Evolutionary conservation across 164 flowering plant genomes (phyloP), one percentile per base, ranked within the genome.

Genomic region (Nelumbo lutea): DNA sequence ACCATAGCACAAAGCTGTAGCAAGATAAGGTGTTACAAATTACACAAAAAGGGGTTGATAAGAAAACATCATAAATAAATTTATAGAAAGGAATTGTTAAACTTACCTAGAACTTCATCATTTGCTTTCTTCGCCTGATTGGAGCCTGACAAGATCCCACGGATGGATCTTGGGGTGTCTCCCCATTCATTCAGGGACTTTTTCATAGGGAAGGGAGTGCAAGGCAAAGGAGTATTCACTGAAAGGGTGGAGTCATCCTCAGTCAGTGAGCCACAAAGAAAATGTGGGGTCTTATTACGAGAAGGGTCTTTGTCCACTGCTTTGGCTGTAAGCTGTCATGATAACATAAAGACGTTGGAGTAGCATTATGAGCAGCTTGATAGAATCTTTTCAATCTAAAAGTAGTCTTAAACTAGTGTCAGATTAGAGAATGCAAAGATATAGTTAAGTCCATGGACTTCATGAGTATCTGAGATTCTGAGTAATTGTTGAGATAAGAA

Each of bases 201-300:
- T 75, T 79, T 86, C 79, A 81, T 73, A 39, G 76, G 76, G 60
- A 78, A 62, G 11, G 89, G 86, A 52, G 64, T 68, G 62, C 75
- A 59, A 50, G 85, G 65, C 52, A 78, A 55, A 10, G 91, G 87
- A 51, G 83, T 85, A 67, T 83, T 73, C 65, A 96, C 67, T 1
- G 76, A 75, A 43, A 96, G 65, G 27, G 71, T 59, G 1, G 84
- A 75, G 10, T 77, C 86, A 45, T 90, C 97, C 70, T 78, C 83
- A 1, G 78, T 72, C 46, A 92, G 39, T 42, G 88, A 90, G 27
- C 88, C 90, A 76, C 88, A 89, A 1, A 84, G 74, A 73, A 81
- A 88, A 73, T 87, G 96, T 40, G 87, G 89, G n/a, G 86, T 69
- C 3, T 87, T 85, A 74, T 88, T 61, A 63, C 95, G 76, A 10